Percentiles rank a stretch among this genome's conserved stretches.
Conservation (phyloP, 148 eudicot genomes). For the Mesembryanthemum crystallinum region DNA sequence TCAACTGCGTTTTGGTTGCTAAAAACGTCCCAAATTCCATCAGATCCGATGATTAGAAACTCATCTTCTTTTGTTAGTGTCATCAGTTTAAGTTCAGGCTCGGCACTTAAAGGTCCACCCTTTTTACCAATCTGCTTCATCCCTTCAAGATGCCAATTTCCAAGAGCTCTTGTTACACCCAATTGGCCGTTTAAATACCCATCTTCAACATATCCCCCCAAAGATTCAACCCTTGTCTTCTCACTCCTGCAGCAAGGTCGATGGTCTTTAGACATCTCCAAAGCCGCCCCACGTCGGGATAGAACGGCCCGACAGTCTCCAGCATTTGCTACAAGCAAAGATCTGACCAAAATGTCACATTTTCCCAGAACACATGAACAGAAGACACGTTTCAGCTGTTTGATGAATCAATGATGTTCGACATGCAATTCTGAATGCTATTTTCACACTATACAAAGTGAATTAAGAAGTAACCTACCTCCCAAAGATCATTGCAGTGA, state of each 20-base stretch:
- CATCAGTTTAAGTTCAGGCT: slow-evolving; percentile 69
- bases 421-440: background rate
- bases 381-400: background rate
- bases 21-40: slow-evolving; percentile 89
- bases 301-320: slow-evolving; percentile 95
- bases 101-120: slow-evolving; percentile 76
- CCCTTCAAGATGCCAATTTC: slow-evolving; percentile 89
- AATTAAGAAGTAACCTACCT: slow-evolving; percentile 45
- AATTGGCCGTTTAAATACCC: slow-evolving; percentile 88
- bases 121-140: slow-evolving; percentile 47
- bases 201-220: slow-evolving; percentile 76
- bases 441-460: background rate
- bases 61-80: slow-evolving; percentile 77
- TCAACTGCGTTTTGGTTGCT: slow-evolving; percentile 90
- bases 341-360: slow-evolving; percentile 49
- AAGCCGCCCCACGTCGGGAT: slow-evolving; percentile 65
- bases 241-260: slow-evolving; percentile 70
- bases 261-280: slow-evolving; percentile 92
- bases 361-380: slow-evolving; percentile 24
- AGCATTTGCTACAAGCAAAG: slow-evolving; percentile 94
- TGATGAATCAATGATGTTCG: no score
- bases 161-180: slow-evolving; percentile 84
- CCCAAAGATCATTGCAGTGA: slow-evolving; percentile 96
- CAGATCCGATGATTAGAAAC: slow-evolving; percentile 76
- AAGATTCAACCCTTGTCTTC: slow-evolving; percentile 63